These are phyloP conservation scores for Nicotiana obtusifolia DNA, from an alignment of 257 asterid genomes.

Conservation along the genomic window DNA sequence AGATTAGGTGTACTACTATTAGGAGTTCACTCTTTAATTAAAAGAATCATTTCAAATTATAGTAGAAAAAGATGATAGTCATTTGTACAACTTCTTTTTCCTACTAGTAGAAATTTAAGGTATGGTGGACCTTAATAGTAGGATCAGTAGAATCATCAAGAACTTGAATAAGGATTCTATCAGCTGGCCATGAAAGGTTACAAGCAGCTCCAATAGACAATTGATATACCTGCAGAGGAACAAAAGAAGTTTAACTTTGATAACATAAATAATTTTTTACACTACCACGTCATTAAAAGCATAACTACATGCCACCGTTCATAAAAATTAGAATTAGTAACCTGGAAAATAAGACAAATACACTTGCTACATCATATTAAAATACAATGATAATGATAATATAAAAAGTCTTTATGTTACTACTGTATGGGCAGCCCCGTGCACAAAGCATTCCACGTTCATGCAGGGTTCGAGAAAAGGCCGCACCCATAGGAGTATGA, in stretches of 20 bases:
- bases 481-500: too few species aligned
- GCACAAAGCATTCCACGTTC: too few species aligned
- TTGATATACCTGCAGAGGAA: conserved; percentile 26
- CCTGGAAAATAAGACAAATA: background rate
- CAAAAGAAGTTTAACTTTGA: background rate
- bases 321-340: background rate
- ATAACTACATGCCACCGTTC: background rate
- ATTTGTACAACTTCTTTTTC: background rate
- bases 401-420: background rate
- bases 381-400: background rate
- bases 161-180: conserved; percentile 30
- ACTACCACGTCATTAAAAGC: background rate
- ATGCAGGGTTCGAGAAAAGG: too few species aligned
- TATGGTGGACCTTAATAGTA: conserved; percentile 19
- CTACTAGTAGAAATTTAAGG: background rate
- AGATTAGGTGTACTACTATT: background rate
- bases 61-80: background rate
- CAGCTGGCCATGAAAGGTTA: conserved; percentile 31
- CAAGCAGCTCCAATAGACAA: conserved; percentile 38
- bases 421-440: background rate
- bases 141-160: conserved; percentile 38
- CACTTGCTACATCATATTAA: background rate
- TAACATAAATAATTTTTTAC: background rate
- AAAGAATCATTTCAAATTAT: background rate
- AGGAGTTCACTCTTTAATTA: background rate